Conservation (phyloP, 1,139 yeast genomes). For the Debaryomyces subglobosus region DNA sequence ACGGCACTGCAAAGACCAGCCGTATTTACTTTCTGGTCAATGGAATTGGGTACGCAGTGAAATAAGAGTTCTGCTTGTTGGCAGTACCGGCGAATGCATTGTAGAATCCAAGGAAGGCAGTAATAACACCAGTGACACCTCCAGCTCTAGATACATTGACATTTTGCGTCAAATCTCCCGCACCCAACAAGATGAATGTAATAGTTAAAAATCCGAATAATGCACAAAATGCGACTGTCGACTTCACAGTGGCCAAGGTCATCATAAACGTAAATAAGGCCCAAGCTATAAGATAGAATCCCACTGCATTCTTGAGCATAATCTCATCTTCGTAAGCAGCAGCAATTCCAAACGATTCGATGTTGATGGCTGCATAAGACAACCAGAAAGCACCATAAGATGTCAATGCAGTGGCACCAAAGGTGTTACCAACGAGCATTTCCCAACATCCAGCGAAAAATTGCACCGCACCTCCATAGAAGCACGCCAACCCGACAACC, state of each 20-base stretch:
- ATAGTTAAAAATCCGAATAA: conserved; percentile 40
- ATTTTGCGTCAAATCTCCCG: conserved; percentile 40
- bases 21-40: conserved; percentile 17
- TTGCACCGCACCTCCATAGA: conserved; percentile 53
- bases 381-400: conserved; percentile 51
- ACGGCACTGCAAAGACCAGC: not conserved
- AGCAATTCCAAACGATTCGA: conserved; percentile 53
- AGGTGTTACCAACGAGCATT: conserved; percentile 40
- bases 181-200: conserved; percentile 47
- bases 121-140: conserved; percentile 46
- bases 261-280: conserved; percentile 46
- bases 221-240: conserved; percentile 43
- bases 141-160: conserved; percentile 39
- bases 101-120: conserved; percentile 48
- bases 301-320: conserved; percentile 39
- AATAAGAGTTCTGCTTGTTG: conserved; percentile 30
- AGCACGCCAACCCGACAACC: conserved; percentile 46
- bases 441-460: conserved; percentile 58
- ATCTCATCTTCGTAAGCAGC: conserved; percentile 51
- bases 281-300: conserved; percentile 50
- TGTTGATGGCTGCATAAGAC: conserved; percentile 38
- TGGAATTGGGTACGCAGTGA: conserved; percentile 27
- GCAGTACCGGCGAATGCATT: conserved; percentile 41
- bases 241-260: conserved; percentile 42
- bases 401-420: conserved; percentile 46